A percentile compares a stretch with the other conserved stretches of the same genome.
These are phyloP conservation scores for Komagataella populi DNA, from an alignment of 805 yeast species.

Conservation along the genomic window DNA sequence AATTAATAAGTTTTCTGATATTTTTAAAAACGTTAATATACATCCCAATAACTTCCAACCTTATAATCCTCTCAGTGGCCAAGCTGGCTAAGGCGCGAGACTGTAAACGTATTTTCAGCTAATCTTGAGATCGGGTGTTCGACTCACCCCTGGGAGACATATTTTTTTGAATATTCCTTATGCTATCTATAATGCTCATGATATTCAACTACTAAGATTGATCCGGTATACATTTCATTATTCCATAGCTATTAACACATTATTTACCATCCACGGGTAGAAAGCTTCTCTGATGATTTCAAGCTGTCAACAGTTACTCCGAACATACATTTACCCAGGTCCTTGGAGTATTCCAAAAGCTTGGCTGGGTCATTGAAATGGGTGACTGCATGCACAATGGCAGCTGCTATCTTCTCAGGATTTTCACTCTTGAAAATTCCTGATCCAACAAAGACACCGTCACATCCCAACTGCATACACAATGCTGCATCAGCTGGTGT, in stretches of 20 bases:
- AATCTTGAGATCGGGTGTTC: neutral
- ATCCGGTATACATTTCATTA: neutral
- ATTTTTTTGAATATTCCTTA: too few species aligned
- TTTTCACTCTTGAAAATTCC: slow-evolving; percentile 67
- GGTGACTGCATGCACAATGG: slow-evolving; percentile 73
- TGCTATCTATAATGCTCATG: too few species aligned
- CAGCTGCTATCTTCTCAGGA: slow-evolving; percentile 61
- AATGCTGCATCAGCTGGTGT: slow-evolving; percentile 83
- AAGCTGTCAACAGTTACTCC: slow-evolving; percentile 50
- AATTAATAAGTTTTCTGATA: too few species aligned
- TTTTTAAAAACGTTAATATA: too few species aligned
- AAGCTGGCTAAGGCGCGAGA: neutral
- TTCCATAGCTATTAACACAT: neutral
- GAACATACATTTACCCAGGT: slow-evolving; percentile 65
- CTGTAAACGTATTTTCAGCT: neutral
- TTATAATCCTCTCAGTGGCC: neutral
- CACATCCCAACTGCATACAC: slow-evolving; percentile 72
- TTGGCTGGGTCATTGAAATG: slow-evolving; percentile 47
- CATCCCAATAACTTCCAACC: neutral
- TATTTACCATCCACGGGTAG: slow-evolving; percentile 38
- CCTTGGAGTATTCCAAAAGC: slow-evolving; percentile 52
- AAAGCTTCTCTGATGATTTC: slow-evolving; percentile 28
- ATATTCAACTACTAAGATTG: neutral
- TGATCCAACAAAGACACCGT: slow-evolving; percentile 67
- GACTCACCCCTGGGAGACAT: neutral